Evolutionary conservation across 2,329 filamentous ascomycete genomes (phyloP).

Genomic region (Monilinia vaccinii-corymbosi): DNA sequence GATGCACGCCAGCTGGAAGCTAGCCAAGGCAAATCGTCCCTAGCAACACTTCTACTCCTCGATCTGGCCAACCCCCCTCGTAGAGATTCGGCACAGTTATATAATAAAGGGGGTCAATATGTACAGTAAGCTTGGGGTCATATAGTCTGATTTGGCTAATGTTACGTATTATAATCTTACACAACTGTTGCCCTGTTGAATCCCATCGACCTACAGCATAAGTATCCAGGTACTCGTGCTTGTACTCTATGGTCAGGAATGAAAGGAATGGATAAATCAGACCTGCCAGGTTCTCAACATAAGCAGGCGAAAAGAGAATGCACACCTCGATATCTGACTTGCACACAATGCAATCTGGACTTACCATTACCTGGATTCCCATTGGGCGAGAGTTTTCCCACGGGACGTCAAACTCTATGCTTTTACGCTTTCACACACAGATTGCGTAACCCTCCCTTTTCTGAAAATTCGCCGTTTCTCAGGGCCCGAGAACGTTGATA

Average conservation of each 20-base stretch:
- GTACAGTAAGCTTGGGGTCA: no score
- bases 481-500: not conserved
- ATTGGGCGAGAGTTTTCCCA: not conserved
- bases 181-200: no score
- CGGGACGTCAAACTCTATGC: no score
- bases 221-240: conserved; percentile 13
- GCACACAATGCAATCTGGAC: not conserved
- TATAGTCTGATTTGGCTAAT: no score
- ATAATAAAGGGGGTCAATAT: no score
- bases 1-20: not conserved
- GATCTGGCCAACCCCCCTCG: not conserved
- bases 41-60: not conserved
- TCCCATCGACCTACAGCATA: not conserved
- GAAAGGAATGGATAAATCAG: conserved; percentile 14
- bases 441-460: not conserved
- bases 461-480: not conserved
- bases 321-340: not conserved
- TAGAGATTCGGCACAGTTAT: not conserved
- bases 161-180: no score
- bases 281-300: not conserved
- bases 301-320: not conserved
- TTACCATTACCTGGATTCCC: not conserved
- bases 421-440: not conserved
- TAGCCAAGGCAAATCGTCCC: no score
- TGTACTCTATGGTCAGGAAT: conserved; percentile 17